Evolutionary conservation across 2,329 filamentous ascomycete species (phyloP).

Genomic region (Talaromyces albobiverticillius): DNA sequence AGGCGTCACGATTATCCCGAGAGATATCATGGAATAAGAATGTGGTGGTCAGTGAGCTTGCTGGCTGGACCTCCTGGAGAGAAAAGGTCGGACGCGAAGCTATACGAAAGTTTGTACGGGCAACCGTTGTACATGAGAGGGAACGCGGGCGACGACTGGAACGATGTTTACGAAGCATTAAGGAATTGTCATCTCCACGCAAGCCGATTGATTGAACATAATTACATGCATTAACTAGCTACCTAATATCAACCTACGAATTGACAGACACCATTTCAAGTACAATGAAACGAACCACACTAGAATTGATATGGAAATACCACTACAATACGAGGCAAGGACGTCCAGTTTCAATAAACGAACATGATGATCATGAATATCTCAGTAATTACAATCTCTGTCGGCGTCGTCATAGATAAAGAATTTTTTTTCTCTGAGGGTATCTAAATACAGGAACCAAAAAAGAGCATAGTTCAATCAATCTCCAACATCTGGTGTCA

Average conservation of each 20-base stretch:
- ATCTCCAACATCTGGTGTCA: conserved; percentile 10
- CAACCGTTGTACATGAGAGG: conserved; percentile 76
- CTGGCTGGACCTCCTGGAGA: conserved; percentile 89
- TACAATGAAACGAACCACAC: not conserved
- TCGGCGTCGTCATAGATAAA: not conserved
- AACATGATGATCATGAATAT: not conserved
- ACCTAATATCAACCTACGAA: not conserved
- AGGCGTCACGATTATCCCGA: conserved; percentile 70
- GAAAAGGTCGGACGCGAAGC: conserved; percentile 72
- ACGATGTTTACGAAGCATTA: conserved; percentile 68
- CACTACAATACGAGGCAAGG: not conserved
- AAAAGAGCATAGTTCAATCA: conserved; percentile 11
- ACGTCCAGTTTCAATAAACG: not conserved
- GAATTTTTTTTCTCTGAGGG: not conserved
- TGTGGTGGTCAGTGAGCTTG: conserved; percentile 85
- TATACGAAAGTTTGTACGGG: conserved; percentile 70
- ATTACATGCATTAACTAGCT: not conserved
- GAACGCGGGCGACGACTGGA: conserved; percentile 76
- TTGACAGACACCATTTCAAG: not conserved
- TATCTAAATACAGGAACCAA: conserved; percentile 13
- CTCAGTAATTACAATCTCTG: not conserved
- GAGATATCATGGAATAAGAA: conserved; percentile 92
- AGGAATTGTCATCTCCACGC: conserved; percentile 19
- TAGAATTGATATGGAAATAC: not conserved
- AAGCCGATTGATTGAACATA: not conserved